A percentile compares a stretch with the other conserved stretches of the same genome.
phyloP scores from a whole-genome alignment of 2,329 filamentous ascomycete species.

The Aspergillus vadensis region DNA sequence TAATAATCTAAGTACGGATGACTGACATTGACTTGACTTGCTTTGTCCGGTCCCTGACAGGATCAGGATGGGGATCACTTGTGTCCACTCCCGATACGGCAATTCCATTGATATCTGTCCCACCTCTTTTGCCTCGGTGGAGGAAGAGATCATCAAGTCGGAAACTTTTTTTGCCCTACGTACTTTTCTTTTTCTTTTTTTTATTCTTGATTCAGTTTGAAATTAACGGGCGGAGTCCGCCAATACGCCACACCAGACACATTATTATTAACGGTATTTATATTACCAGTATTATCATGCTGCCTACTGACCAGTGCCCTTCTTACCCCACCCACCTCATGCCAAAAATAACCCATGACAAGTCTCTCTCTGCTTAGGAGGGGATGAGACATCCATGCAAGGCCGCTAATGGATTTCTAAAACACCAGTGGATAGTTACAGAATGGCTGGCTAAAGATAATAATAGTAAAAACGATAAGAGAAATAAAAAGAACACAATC shows the following conservation, averaged over 20 bases:
- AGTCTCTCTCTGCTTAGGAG: neutral
- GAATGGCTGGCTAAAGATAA: neutral
- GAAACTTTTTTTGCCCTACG: neutral
- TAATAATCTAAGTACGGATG: neutral
- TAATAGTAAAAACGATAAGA: neutral
- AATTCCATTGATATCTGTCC: neutral
- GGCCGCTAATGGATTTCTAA: slow-evolving; percentile 7
- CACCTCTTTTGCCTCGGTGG: neutral
- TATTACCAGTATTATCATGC: neutral
- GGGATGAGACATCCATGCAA: slow-evolving; percentile 6
- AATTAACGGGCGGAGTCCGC: neutral
- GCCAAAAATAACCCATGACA: slow-evolving; percentile 11
- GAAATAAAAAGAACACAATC: slow-evolving; percentile 5
- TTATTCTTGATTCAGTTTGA: neutral
- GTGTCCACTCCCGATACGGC: neutral
- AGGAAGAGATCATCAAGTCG: neutral
- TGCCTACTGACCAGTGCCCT: slow-evolving; percentile 7
- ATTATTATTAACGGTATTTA: neutral
- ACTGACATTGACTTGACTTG: neutral
- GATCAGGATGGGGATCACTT: neutral
- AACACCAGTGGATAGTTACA: slow-evolving; percentile 2
- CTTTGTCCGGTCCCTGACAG: slow-evolving; percentile 5
- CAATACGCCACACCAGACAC: slow-evolving; percentile 4
- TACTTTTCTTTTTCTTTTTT: too few relatives aligned
- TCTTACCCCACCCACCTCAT: slow-evolving; percentile 2